Evolutionary conservation across 805 yeast genomes (phyloP), one percentile per base, ranked within the genome.

Genomic region (Myxozyma monticola): DNA sequence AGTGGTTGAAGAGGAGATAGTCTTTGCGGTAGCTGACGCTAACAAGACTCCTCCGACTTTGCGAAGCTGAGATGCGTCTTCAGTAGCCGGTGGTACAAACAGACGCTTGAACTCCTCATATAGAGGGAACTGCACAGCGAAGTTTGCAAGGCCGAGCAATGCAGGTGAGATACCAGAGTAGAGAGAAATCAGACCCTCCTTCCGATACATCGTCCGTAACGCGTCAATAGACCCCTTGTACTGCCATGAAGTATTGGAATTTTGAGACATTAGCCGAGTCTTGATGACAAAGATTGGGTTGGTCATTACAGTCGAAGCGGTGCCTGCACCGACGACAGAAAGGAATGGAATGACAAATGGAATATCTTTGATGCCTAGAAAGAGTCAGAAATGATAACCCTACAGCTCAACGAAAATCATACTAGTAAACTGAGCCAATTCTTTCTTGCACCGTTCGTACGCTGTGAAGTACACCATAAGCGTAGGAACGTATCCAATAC

Each of bases 261-360:
- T 60, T 62, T 67, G 74, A 3, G 52, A 51, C 98, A 93, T 93
- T 43, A 91, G 71, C 62, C 99, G 73, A 1, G 98, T 91, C 67
- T 91, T 91, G 26, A 91, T 89, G 40, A 91, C 98, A 97, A 98
- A 91, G 10, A 91, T 86, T 8, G 99, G 99, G 66, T 91, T 91
- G 0, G 96, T 91, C 7, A 83, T 66, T 9, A 87, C 74, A 0
- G 97, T 85, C 1, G 95, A 85, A 7, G 83, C 79, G 48, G 86
- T 80, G 26, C 98, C 99, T 1, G 97, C 96, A 3, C 88, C 78
- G 38, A 91, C 76, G 1, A 98, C 97, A 46, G 81, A 71, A 45
- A 72, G 71, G 64, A 69, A 74, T 71, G 49, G 77, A 57, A 39
- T 71, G 30, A 59, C 69, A 70, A 59, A 51, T 10, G 67, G 65